Evolutionary conservation across 192 early-diverging fungal species (phyloP).

Genomic region (Backusella mclennaniae): DNA sequence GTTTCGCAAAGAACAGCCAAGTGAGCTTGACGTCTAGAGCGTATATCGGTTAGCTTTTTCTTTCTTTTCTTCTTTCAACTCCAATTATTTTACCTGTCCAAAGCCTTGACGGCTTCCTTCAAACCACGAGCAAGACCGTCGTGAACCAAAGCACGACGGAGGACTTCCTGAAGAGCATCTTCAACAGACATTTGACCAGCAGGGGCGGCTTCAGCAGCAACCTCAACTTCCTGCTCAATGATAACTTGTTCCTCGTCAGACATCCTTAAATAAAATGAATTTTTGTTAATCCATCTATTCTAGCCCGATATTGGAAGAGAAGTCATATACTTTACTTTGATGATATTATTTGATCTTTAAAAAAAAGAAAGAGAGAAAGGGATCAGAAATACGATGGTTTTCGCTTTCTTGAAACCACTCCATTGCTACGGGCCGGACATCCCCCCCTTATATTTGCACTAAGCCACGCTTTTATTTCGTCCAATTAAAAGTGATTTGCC

Average conservation of each 20-base stretch:
- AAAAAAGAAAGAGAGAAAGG: not conserved
- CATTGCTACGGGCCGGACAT: not conserved
- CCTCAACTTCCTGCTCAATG: conserved; percentile 56
- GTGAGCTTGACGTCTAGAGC: conserved; percentile 67
- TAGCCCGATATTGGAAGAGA: not conserved
- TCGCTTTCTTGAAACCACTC: too few species aligned
- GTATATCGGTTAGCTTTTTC: not conserved
- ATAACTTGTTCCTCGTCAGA: conserved; percentile 37
- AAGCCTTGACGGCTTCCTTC: conserved; percentile 94
- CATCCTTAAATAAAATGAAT: conserved; percentile 21
- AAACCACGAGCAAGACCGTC: conserved; percentile 97
- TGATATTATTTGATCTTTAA: not conserved
- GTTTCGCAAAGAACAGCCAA: conserved; percentile 95
- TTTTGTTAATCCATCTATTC: not conserved
- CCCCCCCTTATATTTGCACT: too few species aligned
- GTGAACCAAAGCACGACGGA: conserved; percentile 93
- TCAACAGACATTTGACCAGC: conserved; percentile 76
- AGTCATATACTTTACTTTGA: not conserved
- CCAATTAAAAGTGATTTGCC: too few species aligned
- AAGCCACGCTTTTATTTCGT: too few species aligned
- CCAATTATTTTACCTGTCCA: conserved; percentile 71
- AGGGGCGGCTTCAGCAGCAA: conserved; percentile 46
- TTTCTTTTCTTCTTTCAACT: not conserved
- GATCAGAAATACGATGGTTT: not conserved
- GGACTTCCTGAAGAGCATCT: conserved; percentile 96